A percentile compares a stretch with the other conserved stretches of the same genome.
Conservation (phyloP, 2,329 filamentous ascomycete genomes). For the Passalora sequoiae region DNA sequence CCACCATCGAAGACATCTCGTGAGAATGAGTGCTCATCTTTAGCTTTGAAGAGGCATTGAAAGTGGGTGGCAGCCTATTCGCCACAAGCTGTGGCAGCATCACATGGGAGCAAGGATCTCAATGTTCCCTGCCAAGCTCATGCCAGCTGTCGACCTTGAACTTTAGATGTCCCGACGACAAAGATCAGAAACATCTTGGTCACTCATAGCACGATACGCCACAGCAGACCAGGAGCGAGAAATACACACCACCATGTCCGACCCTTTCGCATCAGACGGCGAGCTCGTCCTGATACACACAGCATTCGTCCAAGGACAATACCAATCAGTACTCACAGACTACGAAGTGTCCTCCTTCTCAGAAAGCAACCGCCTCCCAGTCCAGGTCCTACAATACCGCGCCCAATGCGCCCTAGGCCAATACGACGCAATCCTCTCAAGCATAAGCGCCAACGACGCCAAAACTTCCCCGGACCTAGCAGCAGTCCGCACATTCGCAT, state of each 20-base stretch:
- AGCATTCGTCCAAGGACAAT: slow-evolving; percentile 72
- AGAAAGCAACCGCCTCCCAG: slow-evolving; percentile 68
- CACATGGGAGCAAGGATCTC: no score
- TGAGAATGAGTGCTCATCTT: no score
- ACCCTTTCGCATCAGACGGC: slow-evolving; percentile 61
- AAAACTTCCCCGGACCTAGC: slow-evolving; percentile 61
- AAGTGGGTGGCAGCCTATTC: no score
- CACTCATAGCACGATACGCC: background rate
- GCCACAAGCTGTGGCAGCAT: no score
- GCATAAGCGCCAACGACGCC: slow-evolving; percentile 58
- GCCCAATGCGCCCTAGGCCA: slow-evolving; percentile 79
- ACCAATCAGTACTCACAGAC: slow-evolving; percentile 70
- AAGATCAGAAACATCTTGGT: slow-evolving; percentile 2
- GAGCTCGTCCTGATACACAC: slow-evolving; percentile 64
- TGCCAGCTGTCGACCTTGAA: background rate
- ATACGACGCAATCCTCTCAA: slow-evolving; percentile 64
- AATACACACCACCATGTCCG: slow-evolving; percentile 40
- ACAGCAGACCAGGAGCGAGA: background rate
- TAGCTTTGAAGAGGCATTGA: no score
- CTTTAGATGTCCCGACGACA: background rate
- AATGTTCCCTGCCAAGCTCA: background rate
- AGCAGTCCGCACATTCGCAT: slow-evolving; percentile 71
- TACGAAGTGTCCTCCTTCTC: slow-evolving; percentile 79
- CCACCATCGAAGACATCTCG: no score
- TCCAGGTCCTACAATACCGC: slow-evolving; percentile 72